phyloP scores from a whole-genome alignment of 2,329 filamentous ascomycete genomes.

The Emergomyces africanus region DNA sequence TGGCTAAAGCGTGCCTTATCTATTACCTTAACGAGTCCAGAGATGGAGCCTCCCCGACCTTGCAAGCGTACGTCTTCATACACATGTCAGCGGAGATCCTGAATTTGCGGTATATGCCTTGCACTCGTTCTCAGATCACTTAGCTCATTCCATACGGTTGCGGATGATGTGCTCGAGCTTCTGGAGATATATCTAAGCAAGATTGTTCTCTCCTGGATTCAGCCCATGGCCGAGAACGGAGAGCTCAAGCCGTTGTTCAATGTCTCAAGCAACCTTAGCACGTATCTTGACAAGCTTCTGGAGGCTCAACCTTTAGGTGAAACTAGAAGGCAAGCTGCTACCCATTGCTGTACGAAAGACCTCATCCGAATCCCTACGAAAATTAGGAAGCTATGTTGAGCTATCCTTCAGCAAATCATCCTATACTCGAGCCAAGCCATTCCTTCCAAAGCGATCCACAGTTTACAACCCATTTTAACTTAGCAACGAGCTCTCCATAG shows the following conservation, averaged over 20 bases:
- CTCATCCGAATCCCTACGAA: conserved; percentile 20
- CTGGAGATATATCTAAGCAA: conserved; percentile 19
- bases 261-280: conserved; percentile 8
- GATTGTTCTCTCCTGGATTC: conserved; percentile 29
- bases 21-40: conserved; percentile 22
- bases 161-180: conserved; percentile 14
- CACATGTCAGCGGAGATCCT: conserved; percentile 7
- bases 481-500: too few species aligned
- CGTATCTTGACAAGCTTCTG: conserved; percentile 8
- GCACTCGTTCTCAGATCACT: conserved; percentile 23
- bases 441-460: too few species aligned
- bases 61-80: conserved; percentile 7
- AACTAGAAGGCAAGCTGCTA: conserved; percentile 10
- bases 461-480: too few species aligned
- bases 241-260: conserved; percentile 9
- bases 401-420: conserved; percentile 18
- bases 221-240: conserved; percentile 10
- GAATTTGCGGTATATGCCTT: conserved; percentile 19
- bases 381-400: conserved; percentile 18
- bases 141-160: conserved; percentile 16
- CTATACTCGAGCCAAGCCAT: too few species aligned
- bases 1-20: conserved; percentile 23
- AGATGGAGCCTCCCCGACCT: conserved; percentile 23
- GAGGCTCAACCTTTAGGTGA: conserved; percentile 10
- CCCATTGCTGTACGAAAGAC: conserved; percentile 20